phyloP scores from a whole-genome alignment of 2,329 filamentous ascomycete species.

The Didymella keratinophila region DNA sequence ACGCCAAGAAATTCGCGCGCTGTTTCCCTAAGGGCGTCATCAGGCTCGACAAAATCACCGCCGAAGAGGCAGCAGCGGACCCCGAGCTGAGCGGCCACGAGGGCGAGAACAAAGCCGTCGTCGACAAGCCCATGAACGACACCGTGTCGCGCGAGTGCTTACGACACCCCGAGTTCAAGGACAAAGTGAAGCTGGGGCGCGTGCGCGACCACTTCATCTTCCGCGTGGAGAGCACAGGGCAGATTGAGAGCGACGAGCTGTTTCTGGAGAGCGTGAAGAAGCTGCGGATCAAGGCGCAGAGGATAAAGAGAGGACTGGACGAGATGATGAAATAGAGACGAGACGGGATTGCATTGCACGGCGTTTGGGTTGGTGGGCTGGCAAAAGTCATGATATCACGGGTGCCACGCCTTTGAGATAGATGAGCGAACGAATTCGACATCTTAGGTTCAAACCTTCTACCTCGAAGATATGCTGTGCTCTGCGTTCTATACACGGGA shows the following conservation, averaged over 20 bases:
- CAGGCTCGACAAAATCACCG: conserved; percentile 74
- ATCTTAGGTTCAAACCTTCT: background rate
- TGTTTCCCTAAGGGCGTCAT: conserved; percentile 95
- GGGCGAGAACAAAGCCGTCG: conserved; percentile 87
- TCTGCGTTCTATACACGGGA: background rate
- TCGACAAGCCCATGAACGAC: conserved; percentile 87
- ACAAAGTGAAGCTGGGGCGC: conserved; percentile 92
- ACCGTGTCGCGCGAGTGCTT: conserved; percentile 94
- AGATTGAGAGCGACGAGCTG: conserved; percentile 91
- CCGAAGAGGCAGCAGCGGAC: conserved; percentile 66
- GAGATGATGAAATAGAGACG: conserved; percentile 40
- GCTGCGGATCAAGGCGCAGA: conserved; percentile 83
- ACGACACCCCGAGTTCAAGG: conserved; percentile 90
- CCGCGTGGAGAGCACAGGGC: conserved; percentile 90
- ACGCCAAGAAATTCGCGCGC: conserved; percentile 86
- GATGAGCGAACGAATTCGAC: conserved; percentile 6
- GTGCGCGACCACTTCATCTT: conserved; percentile 97
- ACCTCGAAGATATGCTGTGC: background rate
- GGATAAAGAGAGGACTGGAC: conserved; percentile 73
- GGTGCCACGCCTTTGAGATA: conserved; percentile 11
- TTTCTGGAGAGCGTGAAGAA: conserved; percentile 89
- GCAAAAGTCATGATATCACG: conserved; percentile 29
- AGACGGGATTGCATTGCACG: conserved; percentile 33
- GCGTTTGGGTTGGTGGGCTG: conserved; percentile 30
- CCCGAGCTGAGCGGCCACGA: conserved; percentile 76